Base-by-base conservation (phyloP, 2,329 filamentous ascomycete genomes). In the Metarhizium rileyi region DNA sequence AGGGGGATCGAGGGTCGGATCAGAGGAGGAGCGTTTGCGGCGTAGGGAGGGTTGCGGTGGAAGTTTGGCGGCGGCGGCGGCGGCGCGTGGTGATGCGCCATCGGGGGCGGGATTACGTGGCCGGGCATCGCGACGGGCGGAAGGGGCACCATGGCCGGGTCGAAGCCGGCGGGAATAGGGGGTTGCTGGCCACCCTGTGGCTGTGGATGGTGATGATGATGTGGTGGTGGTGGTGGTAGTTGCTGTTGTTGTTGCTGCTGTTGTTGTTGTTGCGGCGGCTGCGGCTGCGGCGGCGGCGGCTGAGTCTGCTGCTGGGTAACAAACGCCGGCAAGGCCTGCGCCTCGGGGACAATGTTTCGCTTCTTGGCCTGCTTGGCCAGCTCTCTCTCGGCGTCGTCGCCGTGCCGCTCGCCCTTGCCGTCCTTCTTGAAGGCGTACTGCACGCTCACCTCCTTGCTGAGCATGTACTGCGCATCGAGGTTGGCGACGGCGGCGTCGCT, bases 401-500 rank as follows among this genome's bases (percentile, higher is more conserved):
- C 93, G 64, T 98, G 93, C 51, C 93, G 78, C 71, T 97, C 91
- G 59, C 91, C 91, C 71, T 95, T 95, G 58, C 93, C 93, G 62
- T 98, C 93, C 70, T 97, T 97, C 77, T 98, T 98, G 78, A 95
- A 97, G 36, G 93, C 93, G 67, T 97, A 98, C 69, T 97, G 91
- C 42, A 98, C 93, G 3, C 86, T 87, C 59, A 97, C 86, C 67
- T 95, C 87, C 72, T 95, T 95, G 75, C 93, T 95, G 76, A 95
- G 90, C 53, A 98, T 81, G 68, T 93, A 97, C 71, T 97, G 90
- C 47, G 89, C 89, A 65, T 95, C 87, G 86, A 98, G 90, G 65
- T 91, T 93, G 57, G 83, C 78, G 55, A 95, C 88, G 40, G 93
- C 90, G 54, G 88, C 85, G 62, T 98, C 93, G 10, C 89, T 93